These are phyloP conservation scores for Phoenix roebelenii DNA, from an alignment of 176 grass and related monocot genomes.

Conservation along the genomic window DNA sequence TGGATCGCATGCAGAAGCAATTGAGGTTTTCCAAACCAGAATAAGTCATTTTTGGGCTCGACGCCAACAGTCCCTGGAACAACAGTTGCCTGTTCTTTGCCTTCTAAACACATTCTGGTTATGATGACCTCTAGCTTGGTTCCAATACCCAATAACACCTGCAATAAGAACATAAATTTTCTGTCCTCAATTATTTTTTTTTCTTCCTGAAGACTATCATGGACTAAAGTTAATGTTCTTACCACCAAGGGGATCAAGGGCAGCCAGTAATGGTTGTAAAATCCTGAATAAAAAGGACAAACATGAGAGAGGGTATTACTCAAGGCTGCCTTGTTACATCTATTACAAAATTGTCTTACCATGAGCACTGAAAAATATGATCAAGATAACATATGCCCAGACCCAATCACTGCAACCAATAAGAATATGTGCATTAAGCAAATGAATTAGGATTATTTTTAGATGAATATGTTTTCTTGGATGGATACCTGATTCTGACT, in stretches of 20 bases:
- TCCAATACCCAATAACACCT: conserved; percentile 10
- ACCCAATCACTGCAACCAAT: conserved; percentile 2
- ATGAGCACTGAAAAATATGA: conserved; percentile 10
- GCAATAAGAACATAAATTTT: not conserved
- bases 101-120: conserved; percentile 10
- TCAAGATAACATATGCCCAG: not conserved
- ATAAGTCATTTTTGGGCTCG: not conserved
- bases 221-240: not conserved
- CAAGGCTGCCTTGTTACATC: too few species aligned
- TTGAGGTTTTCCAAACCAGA: conserved; percentile 10
- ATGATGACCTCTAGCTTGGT: conserved; percentile 11
- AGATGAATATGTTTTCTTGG: not conserved
- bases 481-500: conserved; percentile 6
- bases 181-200: not conserved
- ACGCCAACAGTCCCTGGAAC: conserved; percentile 4
- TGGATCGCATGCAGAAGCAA: conserved; percentile 8
- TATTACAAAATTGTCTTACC: not conserved
- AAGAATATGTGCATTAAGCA: too few species aligned
- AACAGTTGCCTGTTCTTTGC: conserved; percentile 1
- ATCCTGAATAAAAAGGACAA: not conserved
- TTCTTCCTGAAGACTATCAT: not conserved
- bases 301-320: not conserved
- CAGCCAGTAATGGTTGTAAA: conserved; percentile 11
- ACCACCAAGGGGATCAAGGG: conserved; percentile 8
- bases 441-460: too few species aligned